Conservation (phyloP, 768 basidiomycete genomes). For the Boletales sp. region DNA sequence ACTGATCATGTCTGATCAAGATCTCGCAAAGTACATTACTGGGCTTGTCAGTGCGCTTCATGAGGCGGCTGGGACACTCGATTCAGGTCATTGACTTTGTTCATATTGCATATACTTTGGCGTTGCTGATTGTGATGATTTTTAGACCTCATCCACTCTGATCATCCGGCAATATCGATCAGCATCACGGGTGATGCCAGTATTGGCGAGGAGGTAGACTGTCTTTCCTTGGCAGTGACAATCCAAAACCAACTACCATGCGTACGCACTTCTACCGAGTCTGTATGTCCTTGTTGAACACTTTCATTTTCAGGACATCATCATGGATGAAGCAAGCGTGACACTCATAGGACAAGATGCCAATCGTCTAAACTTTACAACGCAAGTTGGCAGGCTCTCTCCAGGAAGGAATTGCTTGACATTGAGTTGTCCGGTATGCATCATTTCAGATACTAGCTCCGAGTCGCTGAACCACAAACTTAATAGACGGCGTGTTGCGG, state of each 20-base stretch:
- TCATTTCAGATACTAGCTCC: not conserved
- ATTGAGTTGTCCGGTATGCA: constrained; percentile 70
- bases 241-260: constrained; percentile 71
- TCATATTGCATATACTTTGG: not conserved
- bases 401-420: constrained; percentile 58
- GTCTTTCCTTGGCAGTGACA: constrained; percentile 54
- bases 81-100: constrained; percentile 42
- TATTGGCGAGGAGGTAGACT: constrained; percentile 61
- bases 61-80: constrained; percentile 47
- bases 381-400: constrained; percentile 39
- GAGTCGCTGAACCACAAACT: not conserved
- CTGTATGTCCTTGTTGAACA: constrained; percentile 6
- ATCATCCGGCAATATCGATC: constrained; percentile 67
- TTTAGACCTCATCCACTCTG: constrained; percentile 61
- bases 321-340: constrained; percentile 59
- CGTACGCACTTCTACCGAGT: constrained; percentile 43
- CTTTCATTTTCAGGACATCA: constrained; percentile 44
- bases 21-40: constrained; percentile 49
- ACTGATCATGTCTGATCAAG: constrained; percentile 50
- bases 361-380: constrained; percentile 56
- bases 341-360: constrained; percentile 60
- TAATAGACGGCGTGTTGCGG: constrained; percentile 63
- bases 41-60: constrained; percentile 48
- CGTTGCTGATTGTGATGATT: constrained; percentile 8
- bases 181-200: constrained; percentile 44